Conservation (phyloP, 2,329 filamentous ascomycete genomes). For the Chaetothyriales sp. region DNA sequence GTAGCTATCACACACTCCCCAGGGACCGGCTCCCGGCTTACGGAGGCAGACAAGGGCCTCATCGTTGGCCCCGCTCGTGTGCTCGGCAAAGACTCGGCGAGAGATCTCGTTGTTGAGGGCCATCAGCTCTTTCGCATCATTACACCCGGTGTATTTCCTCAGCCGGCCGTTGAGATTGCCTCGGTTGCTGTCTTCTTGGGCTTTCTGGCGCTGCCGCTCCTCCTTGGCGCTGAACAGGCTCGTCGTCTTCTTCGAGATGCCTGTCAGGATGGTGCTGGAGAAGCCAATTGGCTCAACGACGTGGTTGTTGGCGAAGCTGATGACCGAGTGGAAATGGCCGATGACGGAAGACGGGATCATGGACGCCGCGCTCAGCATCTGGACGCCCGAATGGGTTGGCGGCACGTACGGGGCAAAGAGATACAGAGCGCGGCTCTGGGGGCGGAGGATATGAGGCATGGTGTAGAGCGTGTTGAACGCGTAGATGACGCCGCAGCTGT, state of each 20-base stretch:
- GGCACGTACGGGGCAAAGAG: constrained; percentile 31
- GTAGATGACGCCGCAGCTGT: constrained; percentile 32
- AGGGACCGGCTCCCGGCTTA: constrained; percentile 20
- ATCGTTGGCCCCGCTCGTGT: constrained; percentile 25
- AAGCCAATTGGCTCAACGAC: constrained; percentile 20
- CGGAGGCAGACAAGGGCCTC: constrained; percentile 28
- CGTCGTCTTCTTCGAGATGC: neutral
- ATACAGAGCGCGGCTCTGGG: constrained; percentile 20
- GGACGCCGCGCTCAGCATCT: constrained; percentile 16
- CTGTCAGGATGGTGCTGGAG: constrained; percentile 19
- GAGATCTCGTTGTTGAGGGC: neutral
- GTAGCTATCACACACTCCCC: constrained; percentile 28
- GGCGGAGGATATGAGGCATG: constrained; percentile 24
- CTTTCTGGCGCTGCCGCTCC: neutral
- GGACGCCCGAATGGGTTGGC: constrained; percentile 24
- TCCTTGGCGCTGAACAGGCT: neutral
- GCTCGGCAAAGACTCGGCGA: constrained; percentile 16
- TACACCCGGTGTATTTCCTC: neutral
- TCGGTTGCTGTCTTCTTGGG: too few species aligned
- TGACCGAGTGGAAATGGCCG: constrained; percentile 21
- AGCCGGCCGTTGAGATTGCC: neutral
- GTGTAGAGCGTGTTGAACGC: constrained; percentile 30
- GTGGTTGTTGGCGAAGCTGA: constrained; percentile 21
- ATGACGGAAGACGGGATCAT: constrained; percentile 21
- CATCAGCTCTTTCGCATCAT: neutral